These are phyloP conservation scores for cucumber (Cucumis sativus) DNA, from an alignment of 306 rosid genomes.

Conservation along the genomic window DNA sequence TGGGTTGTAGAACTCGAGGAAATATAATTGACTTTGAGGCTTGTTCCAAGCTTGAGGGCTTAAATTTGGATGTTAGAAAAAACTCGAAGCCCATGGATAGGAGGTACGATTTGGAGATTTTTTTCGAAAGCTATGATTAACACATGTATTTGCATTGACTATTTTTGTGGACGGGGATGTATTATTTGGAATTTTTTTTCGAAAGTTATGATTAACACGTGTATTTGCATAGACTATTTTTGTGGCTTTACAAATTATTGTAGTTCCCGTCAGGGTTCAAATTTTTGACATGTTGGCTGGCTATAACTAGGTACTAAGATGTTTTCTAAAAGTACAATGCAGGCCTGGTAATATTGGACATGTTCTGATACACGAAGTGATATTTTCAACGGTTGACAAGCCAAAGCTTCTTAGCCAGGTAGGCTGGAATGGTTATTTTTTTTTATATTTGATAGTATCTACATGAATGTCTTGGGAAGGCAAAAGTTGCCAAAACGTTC, in stretches of 20 bases:
- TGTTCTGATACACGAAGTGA: constrained; percentile 66
- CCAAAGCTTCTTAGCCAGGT: constrained; percentile 99
- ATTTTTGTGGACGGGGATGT: constrained; percentile 6
- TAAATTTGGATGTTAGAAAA: constrained; percentile 73
- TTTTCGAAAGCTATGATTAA: constrained; percentile 39
- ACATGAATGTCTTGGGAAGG: constrained; percentile 29
- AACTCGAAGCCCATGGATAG: constrained; percentile 39
- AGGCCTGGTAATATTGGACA: constrained; percentile 47
- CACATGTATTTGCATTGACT: background rate
- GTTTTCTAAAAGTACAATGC: constrained; percentile 23
- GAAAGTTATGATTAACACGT: background rate
- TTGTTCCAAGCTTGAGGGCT: constrained; percentile 88
- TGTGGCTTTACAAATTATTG: background rate
- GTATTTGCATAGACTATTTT: background rate
- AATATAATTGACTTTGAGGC: constrained; percentile 72
- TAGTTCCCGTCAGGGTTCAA: background rate
- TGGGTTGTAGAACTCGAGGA: constrained; percentile 37
- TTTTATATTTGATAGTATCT: background rate
- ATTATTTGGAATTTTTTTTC: constrained; percentile 23
- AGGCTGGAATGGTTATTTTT: constrained; percentile 6
- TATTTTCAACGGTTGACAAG: constrained; percentile 86
- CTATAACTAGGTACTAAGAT: background rate
- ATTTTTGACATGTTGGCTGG: background rate
- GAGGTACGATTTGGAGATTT: constrained; percentile 21
- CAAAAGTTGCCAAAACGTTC: constrained; percentile 36